Evolutionary conservation across 2,329 filamentous ascomycete genomes (phyloP).

Genomic region (Ceratocystis lukuohia): DNA sequence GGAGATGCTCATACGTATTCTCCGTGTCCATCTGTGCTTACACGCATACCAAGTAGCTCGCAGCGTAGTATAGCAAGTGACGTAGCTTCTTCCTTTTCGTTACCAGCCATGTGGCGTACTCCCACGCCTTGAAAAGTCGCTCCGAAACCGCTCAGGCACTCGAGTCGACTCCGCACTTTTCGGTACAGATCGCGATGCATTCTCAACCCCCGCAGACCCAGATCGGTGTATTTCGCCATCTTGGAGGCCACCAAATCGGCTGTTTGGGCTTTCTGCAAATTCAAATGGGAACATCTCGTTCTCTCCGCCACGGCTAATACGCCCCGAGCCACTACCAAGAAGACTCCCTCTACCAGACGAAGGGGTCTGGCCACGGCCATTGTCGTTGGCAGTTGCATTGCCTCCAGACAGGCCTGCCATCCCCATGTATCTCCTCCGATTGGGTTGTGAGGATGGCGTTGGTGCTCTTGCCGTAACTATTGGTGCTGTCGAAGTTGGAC

Average conservation of each 20-base stretch:
- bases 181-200: neutral
- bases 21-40: neutral
- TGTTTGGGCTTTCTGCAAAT: slow-evolving; percentile 30
- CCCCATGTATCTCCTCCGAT: slow-evolving; percentile 35
- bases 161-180: neutral
- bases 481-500: neutral
- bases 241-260: slow-evolving; percentile 45
- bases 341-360: slow-evolving; percentile 36
- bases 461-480: slow-evolving; percentile 20
- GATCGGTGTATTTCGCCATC: slow-evolving; percentile 30
- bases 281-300: slow-evolving; percentile 18
- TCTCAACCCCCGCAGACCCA: slow-evolving; percentile 28
- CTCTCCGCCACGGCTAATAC: slow-evolving; percentile 14
- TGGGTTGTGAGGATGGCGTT: slow-evolving; percentile 33
- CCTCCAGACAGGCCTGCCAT: slow-evolving; percentile 25
- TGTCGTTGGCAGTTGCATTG: slow-evolving; percentile 20
- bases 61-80: too few species aligned
- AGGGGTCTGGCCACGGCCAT: slow-evolving; percentile 31
- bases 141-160: neutral
- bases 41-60: neutral
- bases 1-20: neutral
- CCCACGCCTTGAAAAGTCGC: slow-evolving; percentile 1
- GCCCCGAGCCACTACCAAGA: slow-evolving; percentile 17
- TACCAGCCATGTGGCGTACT: slow-evolving; percentile 3
- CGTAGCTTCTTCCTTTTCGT: neutral